Base-by-base conservation (phyloP, 139 green algal species). In the Pedinophyceae sp. region DNA sequence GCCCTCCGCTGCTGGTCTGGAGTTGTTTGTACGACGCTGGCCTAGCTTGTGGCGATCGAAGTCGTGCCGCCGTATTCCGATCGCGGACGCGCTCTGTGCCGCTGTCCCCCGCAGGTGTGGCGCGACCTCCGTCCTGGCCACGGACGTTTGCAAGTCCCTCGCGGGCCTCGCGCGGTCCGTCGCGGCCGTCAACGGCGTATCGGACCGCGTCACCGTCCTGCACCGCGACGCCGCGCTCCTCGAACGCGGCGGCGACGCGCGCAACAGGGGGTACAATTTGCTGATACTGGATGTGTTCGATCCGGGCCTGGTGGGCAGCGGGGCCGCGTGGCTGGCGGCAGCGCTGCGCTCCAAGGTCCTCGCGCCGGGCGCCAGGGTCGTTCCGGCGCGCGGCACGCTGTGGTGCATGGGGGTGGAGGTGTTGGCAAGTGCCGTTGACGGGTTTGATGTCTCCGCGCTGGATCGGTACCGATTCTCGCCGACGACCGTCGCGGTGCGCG, bases 371-470 rank as follows among this genome's bases (percentile, higher is more conserved):
- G 65, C 63, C 3, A 60, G 53, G 2, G 66, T 88, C 29, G 57
- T 91, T 3, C 82, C 82, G 0, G 55, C 59, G 2, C 69, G 62
- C 4, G 82, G 78, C 20, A 78, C 55, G 1, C 30, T 91, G 16
- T 90, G 84, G 50, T 77, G 55, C 51, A 80, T 88, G 72, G 82
- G 81, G 17, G 45, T 91, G 23, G 76, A 91, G 71, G 54, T 66
- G 38, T 40, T 66, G 1, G 75, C 67, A 0, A 30, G 29, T 4
- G 15, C 54, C 2, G 63, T 82, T 2, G n/a, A 46, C 22, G 78
- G 78, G 3, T 76, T 85, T 13, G 64, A 85, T 24, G 52, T 91
- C 40, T 61, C 57, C 0, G n/a, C 52, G 3, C 51, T 88, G 46
- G 73, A 91, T 61, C 83, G 75, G 34, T 86, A 83, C 67, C 63